phyloP scores from a whole-genome alignment of 257 asterid species.

The Perilla frutescens region DNA sequence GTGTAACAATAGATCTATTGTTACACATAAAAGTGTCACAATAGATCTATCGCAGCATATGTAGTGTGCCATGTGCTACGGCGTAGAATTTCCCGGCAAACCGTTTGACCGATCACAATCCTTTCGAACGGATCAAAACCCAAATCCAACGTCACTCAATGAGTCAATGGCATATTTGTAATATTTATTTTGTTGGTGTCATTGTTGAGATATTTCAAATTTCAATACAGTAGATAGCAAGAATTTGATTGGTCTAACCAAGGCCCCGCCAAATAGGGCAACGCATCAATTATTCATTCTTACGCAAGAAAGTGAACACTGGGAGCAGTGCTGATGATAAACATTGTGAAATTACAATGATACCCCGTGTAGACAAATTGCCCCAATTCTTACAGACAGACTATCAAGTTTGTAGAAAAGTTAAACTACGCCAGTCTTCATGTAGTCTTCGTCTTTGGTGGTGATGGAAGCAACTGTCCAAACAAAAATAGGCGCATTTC shows the following conservation, averaged over 20 bases:
- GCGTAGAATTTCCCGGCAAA: too few relatives aligned
- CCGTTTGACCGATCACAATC: too few relatives aligned
- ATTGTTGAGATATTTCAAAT: too few relatives aligned
- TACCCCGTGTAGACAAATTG: conserved; percentile 19
- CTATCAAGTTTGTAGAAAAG: conserved; percentile 22
- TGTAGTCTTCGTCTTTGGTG: conserved; percentile 67
- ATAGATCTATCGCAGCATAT: too few relatives aligned
- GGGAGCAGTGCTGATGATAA: neutral
- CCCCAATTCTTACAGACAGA: conserved; percentile 12
- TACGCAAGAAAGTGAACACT: conserved; percentile 20
- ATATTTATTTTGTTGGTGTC: too few relatives aligned
- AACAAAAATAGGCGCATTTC: neutral
- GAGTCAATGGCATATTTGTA: too few relatives aligned
- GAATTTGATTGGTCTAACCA: conserved; percentile 20
- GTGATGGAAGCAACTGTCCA: conserved; percentile 75
- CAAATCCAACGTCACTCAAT: too few relatives aligned
- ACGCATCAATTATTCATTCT: conserved; percentile 25
- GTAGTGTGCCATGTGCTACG: too few relatives aligned
- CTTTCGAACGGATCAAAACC: too few relatives aligned
- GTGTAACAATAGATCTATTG: too few relatives aligned
- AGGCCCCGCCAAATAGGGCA: conserved; percentile 17
- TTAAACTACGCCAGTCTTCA: conserved; percentile 46
- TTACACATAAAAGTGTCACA: too few relatives aligned
- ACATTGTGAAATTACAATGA: conserved; percentile 21
- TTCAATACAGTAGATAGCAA: neutral